Base-by-base conservation (phyloP, 2,329 filamentous ascomycete species). In the Neophaeococcomyces aloes region DNA sequence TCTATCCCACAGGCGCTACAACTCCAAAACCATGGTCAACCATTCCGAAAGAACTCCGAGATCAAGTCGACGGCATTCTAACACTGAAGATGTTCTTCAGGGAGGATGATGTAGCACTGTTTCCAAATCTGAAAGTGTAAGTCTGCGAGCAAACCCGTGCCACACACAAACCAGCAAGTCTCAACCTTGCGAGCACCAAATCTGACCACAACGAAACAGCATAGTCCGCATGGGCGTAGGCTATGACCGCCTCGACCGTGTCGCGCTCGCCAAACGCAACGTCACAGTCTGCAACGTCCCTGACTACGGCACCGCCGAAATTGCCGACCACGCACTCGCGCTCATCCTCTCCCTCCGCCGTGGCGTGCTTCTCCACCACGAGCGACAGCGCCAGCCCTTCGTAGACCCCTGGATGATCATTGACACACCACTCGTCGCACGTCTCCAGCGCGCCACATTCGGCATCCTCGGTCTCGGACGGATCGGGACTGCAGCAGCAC, bases 401-500 rank as follows among this genome's bases (percentile, higher is more conserved):
- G 37, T 45, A 10, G 42, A 38, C 2, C 46, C 45, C 2, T 53
- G 49, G 49, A 48, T 48, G 44, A 48, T 47, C 36, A 52, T 53
- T 37, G 51, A 52, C 30, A 45, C 44, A 2, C 51, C 51, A 1
- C 46, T 53, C 11, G 49, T 53, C 4, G 25, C 30, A 6, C 49
- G 51, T 15, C 25, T 53, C 7, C 51, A 53, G 31, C 19, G 31
- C 7, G 42, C 45, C 14, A 82, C 78, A 1, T 77, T 83, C 3
- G 80, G 80, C 5, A 63, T 84, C 35, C 60, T 83, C 1, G 80
- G 80, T 21, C 74, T 76, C 0, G 80, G 80, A 4, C 72, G 70
- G 48, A 84, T 84, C 47, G 80, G 80, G 1, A 59, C 81, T 2
- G 71, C 76, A 1, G 68, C 78, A 13, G 75, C 77, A 2, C 65